Evolutionary conservation across 2,329 filamentous ascomycete species (phyloP).

Genomic region (Colletotrichum sp.): DNA sequence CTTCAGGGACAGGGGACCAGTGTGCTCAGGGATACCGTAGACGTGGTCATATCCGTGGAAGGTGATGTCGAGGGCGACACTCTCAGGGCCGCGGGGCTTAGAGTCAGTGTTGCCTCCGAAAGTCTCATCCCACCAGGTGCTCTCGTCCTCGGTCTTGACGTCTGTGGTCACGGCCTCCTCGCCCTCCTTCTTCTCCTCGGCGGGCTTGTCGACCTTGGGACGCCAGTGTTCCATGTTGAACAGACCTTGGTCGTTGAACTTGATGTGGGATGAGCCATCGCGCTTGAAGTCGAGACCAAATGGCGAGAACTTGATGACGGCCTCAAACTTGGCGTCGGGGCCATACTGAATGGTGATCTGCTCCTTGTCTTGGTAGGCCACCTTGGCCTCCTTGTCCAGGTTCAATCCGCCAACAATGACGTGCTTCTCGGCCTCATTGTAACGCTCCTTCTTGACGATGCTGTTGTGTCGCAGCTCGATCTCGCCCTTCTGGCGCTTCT

Average conservation of each 20-base stretch:
- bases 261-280: conserved; percentile 81
- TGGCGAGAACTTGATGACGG: conserved; percentile 81
- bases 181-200: conserved; percentile 58
- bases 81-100: conserved; percentile 95
- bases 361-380: conserved; percentile 68
- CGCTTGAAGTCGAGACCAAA: conserved; percentile 88
- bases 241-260: conserved; percentile 87
- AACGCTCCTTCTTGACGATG: conserved; percentile 85
- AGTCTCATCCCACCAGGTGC: conserved; percentile 96
- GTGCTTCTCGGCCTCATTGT: conserved; percentile 90
- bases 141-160: conserved; percentile 68
- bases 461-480: conserved; percentile 88
- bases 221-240: conserved; percentile 97
- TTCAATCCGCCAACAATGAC: conserved; percentile 82
- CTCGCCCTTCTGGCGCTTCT: conserved; percentile 85
- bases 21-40: conserved; percentile 92
- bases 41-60: conserved; percentile 93
- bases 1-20: conserved; percentile 85
- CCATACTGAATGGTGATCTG: conserved; percentile 83
- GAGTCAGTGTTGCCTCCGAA: conserved; percentile 96
- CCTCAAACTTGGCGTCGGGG: conserved; percentile 76
- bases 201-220: conserved; percentile 73
- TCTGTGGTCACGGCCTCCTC: conserved; percentile 49
- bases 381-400: conserved; percentile 72
- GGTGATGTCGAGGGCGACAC: conserved; percentile 86